Conservation (phyloP, 2,329 filamentous ascomycete genomes). For the Verticillium albo-atrum region DNA sequence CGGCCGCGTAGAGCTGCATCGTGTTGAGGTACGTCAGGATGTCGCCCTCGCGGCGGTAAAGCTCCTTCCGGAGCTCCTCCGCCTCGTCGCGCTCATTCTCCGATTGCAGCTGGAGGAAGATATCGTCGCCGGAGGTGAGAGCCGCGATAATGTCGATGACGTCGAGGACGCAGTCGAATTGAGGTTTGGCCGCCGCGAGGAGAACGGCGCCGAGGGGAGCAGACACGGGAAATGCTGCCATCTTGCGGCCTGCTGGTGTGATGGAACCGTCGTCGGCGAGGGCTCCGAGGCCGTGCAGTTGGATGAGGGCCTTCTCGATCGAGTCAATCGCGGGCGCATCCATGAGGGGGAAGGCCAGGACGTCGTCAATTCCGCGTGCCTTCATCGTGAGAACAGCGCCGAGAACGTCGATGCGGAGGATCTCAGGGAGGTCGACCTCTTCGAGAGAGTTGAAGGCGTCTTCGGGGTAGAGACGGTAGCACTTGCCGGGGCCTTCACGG, state of each 20-base stretch:
- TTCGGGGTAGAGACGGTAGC: conserved; percentile 84
- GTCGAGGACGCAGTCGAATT: conserved; percentile 71
- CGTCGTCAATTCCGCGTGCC: conserved; percentile 77
- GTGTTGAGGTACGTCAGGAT: conserved; percentile 61
- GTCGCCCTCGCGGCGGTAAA: conserved; percentile 59
- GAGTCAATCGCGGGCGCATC: conserved; percentile 74
- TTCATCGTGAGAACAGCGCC: conserved; percentile 91
- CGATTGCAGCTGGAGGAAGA: conserved; percentile 55
- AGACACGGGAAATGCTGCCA: conserved; percentile 79
- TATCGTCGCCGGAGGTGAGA: conserved; percentile 58
- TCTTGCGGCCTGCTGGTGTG: conserved; percentile 67
- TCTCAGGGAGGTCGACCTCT: conserved; percentile 78
- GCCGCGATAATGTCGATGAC: conserved; percentile 78
- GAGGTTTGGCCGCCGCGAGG: conserved; percentile 68
- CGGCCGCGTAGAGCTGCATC: conserved; percentile 56
- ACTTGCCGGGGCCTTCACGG: conserved; percentile 86
- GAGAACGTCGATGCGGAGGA: conserved; percentile 82
- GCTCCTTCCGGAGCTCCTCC: conserved; percentile 49
- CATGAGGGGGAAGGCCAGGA: conserved; percentile 79
- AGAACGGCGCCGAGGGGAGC: conserved; percentile 78
- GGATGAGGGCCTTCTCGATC: conserved; percentile 75
- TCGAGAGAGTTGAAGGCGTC: conserved; percentile 65
- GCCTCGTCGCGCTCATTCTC: conserved; percentile 52
- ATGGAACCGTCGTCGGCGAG: conserved; percentile 69
- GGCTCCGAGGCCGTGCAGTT: conserved; percentile 75